Conservation (phyloP, 2,329 filamentous ascomycete genomes). For the Calonectria naviculata region DNA sequence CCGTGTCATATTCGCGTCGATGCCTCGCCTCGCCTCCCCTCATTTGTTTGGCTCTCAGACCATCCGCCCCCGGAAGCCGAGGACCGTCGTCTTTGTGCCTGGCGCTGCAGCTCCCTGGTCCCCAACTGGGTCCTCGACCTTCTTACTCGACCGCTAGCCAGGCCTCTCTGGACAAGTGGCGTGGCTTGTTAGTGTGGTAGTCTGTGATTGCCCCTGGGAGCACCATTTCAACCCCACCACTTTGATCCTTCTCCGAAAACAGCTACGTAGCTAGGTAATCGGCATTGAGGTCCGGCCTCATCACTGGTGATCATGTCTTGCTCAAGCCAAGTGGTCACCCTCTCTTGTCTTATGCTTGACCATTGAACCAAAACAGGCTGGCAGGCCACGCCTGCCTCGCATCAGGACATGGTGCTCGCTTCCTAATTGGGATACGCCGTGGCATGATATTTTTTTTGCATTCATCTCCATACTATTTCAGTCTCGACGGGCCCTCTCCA, state of each 20-base stretch:
- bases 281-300: not conserved
- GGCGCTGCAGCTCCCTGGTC: constrained; percentile 4
- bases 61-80: constrained; percentile 36
- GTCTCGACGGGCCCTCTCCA: not conserved
- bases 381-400: not conserved
- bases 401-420: not conserved
- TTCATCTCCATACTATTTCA: constrained; percentile 15
- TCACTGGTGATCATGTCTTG: not conserved
- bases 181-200: constrained; percentile 4
- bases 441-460: constrained; percentile 12
- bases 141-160: not conserved
- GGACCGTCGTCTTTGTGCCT: constrained; percentile 7
- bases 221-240: not conserved
- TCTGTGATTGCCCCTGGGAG: constrained; percentile 8
- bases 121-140: not conserved
- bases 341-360: not conserved
- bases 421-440: not conserved
- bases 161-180: not conserved
- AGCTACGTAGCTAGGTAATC: not conserved
- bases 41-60: not conserved
- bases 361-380: not conserved
- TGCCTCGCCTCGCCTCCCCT: constrained; percentile 19
- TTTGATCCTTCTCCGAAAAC: not conserved
- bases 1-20: constrained; percentile 11
- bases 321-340: not conserved